Percentiles rank a stretch among this genome's conserved stretches.
Evolutionary conservation across 352 stramenopile species (phyloP).

Genomic region (Phytopythium aichiense): DNA sequence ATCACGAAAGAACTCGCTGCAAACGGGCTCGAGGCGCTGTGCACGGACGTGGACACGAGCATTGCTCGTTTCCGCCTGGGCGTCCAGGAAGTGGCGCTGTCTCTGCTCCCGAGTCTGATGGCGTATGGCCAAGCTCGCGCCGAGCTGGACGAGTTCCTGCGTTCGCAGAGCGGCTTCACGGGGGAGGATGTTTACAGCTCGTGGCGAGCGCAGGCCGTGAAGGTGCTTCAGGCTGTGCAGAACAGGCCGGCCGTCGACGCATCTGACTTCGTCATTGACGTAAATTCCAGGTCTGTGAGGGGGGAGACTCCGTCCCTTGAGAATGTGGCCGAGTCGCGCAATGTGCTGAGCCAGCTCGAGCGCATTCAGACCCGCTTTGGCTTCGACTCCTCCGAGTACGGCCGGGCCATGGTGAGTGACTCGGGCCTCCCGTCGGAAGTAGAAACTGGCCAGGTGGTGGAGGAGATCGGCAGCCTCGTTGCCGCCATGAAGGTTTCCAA

Average conservation of each 20-base stretch:
- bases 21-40: conserved; percentile 23
- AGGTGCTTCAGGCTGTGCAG: conserved; percentile 1
- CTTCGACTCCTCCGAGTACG: neutral
- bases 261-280: neutral
- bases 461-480: conserved; percentile 12
- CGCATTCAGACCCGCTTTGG: neutral
- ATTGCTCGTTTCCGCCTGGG: conserved; percentile 21
- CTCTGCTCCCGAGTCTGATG: conserved; percentile 34
- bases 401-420: neutral
- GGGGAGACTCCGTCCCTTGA: neutral
- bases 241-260: neutral
- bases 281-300: too few relatives aligned
- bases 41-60: conserved; percentile 25
- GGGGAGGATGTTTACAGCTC: conserved; percentile 43
- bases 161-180: conserved; percentile 11
- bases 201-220: conserved; percentile 22
- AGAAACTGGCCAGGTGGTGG: neutral
- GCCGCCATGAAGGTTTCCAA: conserved; percentile 54
- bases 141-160: conserved; percentile 35
- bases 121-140: conserved; percentile 31
- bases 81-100: conserved; percentile 21
- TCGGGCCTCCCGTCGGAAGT: neutral
- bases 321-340: neutral
- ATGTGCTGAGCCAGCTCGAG: neutral
- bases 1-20: conserved; percentile 17